A percentile compares a stretch with the other conserved stretches of the same genome.
Conservation (phyloP, 75 land plant species). For the Selaginella tamariscina region DNA sequence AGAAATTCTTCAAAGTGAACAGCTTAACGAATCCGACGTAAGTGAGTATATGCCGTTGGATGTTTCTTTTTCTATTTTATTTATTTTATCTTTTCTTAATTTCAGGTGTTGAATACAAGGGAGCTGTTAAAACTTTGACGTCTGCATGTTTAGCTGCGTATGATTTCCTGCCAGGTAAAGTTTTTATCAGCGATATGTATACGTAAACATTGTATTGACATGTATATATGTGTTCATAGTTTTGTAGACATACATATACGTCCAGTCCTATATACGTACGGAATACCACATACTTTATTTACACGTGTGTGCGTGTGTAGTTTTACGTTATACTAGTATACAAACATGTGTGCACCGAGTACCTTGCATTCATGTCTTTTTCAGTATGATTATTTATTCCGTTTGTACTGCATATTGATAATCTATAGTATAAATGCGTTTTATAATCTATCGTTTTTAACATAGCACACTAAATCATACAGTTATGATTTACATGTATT, state of each 20-base stretch:
- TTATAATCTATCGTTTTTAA: too few relatives aligned
- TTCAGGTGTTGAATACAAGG: constrained; percentile 68
- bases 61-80: not conserved
- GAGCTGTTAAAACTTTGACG: constrained; percentile 68
- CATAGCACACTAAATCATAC: too few relatives aligned
- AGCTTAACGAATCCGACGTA: constrained; percentile 56
- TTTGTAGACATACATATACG: constrained; percentile 52
- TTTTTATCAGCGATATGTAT: too few relatives aligned
- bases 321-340: too few relatives aligned
- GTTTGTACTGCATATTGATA: constrained; percentile 32
- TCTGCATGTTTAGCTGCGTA: constrained; percentile 84
- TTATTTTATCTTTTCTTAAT: not conserved
- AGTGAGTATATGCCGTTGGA: constrained; percentile 13
- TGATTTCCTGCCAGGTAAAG: constrained; percentile 32
- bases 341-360: too few relatives aligned
- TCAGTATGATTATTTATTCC: not conserved
- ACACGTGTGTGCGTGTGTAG: not conserved
- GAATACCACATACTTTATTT: not conserved
- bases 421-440: too few relatives aligned
- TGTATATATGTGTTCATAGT: too few relatives aligned
- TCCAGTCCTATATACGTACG: not conserved
- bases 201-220: too few relatives aligned
- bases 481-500: constrained; percentile 11
- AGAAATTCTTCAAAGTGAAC: constrained; percentile 46
- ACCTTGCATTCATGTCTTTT: not conserved